A percentile compares a stretch with the other conserved stretches of the same genome.
Conservation (phyloP, 2,329 filamentous ascomycete species). For the Colletotrichum zoysiae region DNA sequence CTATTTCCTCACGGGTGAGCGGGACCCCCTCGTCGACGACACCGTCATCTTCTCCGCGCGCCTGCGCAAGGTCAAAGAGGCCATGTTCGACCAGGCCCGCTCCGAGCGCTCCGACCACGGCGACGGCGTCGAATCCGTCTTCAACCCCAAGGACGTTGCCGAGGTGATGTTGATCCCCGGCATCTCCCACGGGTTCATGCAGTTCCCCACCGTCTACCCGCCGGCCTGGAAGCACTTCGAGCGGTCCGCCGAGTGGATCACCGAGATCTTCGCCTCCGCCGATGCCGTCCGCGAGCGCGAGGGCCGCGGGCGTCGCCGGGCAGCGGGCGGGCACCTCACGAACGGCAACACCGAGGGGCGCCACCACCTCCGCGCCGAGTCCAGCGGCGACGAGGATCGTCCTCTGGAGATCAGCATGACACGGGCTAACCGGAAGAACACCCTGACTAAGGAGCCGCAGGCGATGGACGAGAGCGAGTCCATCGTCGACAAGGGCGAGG, state of each 20-base stretch:
- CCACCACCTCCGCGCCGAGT: slow-evolving; percentile 63
- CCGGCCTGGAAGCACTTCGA: slow-evolving; percentile 91
- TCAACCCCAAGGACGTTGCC: slow-evolving; percentile 80
- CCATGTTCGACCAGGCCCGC: slow-evolving; percentile 51
- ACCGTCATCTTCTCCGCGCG: slow-evolving; percentile 96
- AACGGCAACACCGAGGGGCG: slow-evolving; percentile 44
- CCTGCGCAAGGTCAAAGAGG: slow-evolving; percentile 82
- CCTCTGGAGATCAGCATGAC: slow-evolving; percentile 85
- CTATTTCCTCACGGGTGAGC: slow-evolving; percentile 93
- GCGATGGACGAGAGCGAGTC: slow-evolving; percentile 42
- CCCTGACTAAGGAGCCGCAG: slow-evolving; percentile 43
- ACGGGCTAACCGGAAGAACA: slow-evolving; percentile 47
- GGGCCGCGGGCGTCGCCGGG: slow-evolving; percentile 26
- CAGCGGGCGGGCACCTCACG: slow-evolving; percentile 9
- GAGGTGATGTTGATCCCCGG: slow-evolving; percentile 90
- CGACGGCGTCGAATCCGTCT: slow-evolving; percentile 61
- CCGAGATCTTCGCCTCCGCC: slow-evolving; percentile 75
- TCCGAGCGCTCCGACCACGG: slow-evolving; percentile 53
- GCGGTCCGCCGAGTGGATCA: slow-evolving; percentile 84
- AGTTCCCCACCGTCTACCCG: slow-evolving; percentile 89
- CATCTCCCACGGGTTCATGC: slow-evolving; percentile 92
- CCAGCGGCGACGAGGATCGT: slow-evolving; percentile 81
- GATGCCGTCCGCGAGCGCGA: slow-evolving; percentile 52
- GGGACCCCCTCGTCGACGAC: slow-evolving; percentile 95
- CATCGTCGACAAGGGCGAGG: slow-evolving; percentile 45